Base-by-base conservation (phyloP, 805 yeast species). In the Candida germanica region DNA sequence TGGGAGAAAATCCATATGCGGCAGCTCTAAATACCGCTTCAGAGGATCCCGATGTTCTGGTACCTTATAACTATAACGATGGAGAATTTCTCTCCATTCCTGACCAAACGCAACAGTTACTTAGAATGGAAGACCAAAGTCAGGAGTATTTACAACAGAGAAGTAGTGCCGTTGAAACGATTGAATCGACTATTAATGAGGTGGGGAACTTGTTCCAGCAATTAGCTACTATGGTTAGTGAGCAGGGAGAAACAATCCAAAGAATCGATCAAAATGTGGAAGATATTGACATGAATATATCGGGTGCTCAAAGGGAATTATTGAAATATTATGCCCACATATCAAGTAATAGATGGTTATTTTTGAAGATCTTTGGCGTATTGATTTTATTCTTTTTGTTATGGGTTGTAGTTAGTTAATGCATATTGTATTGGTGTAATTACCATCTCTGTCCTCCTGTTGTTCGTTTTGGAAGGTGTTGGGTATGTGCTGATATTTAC, bases 161-260 rank as follows among this genome's bases (percentile, higher is more conserved):
- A 51, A 82, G 80, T 50, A 59, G 80, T 30, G 98, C 98, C 0
- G 96, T 93, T 34, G 98, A 91, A 55, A 87, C 97, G 0, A 93
- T 93, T 33, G 98, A 93, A 57, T 75, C 87, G n/a, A 93, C 98
- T 0, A 93, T 93, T 43, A 91, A 91, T 53, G 98, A 93, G 59
- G 95, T 93, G 32, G 98, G 98, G 28, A 83, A 85, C 33, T 71
- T 93, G 42, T 93, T 93, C 65, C 91, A 86, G 51, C 98, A 93
- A 61, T 71, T 93, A 50, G 96, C 98, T 4, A 83, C 95, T 1
- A 91, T 93, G 98, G 97, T 93, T 6, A 88, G 86, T 43, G 98
- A 93, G 59, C 98, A 93, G 62, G 91, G 98, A 26, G 98, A 93
- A 51, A 85, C 84, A 11, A 91, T 93, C 39, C 98, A 91, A 59